Conservation (phyloP, 495 filamentous ascomycete species). For the Lophiotrema nucula region DNA sequence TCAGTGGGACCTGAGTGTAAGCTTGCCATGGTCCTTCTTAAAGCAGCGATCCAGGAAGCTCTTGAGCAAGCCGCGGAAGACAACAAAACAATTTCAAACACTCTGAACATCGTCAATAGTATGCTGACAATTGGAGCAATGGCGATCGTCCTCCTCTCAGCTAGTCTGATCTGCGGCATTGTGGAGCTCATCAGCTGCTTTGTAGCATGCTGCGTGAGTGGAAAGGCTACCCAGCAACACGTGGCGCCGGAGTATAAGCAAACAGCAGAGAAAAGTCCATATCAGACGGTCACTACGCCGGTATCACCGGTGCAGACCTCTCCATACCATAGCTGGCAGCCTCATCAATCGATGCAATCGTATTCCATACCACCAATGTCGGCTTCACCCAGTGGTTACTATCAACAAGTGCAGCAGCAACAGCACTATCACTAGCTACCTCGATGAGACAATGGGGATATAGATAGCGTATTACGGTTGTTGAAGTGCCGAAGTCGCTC, state of each 20-base stretch:
- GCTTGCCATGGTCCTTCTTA: not conserved
- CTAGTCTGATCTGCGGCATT: not conserved
- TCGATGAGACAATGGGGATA: too few species aligned
- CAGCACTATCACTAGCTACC: too few species aligned
- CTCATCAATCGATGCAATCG: too few species aligned
- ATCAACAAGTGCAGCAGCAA: too few species aligned
- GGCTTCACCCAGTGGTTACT: too few species aligned
- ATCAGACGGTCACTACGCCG: not conserved
- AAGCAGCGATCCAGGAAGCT: not conserved
- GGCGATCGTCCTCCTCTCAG: not conserved
- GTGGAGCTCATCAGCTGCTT: conserved; percentile 1
- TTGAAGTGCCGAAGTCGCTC: too few species aligned
- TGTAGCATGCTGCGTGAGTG: not conserved
- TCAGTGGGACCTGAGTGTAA: not conserved
- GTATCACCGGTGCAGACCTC: too few species aligned
- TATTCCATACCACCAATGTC: too few species aligned
- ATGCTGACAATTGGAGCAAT: conserved; percentile 2
- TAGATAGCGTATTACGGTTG: too few species aligned
- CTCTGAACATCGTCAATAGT: not conserved
- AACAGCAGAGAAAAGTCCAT: not conserved
- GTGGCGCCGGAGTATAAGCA: not conserved
- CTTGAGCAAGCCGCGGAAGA: not conserved
- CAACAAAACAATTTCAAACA: not conserved
- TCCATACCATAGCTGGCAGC: too few species aligned
- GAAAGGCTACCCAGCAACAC: not conserved